Base-by-base conservation (phyloP, 148 eudicot species). In the Persicaria maculosa region DNA sequence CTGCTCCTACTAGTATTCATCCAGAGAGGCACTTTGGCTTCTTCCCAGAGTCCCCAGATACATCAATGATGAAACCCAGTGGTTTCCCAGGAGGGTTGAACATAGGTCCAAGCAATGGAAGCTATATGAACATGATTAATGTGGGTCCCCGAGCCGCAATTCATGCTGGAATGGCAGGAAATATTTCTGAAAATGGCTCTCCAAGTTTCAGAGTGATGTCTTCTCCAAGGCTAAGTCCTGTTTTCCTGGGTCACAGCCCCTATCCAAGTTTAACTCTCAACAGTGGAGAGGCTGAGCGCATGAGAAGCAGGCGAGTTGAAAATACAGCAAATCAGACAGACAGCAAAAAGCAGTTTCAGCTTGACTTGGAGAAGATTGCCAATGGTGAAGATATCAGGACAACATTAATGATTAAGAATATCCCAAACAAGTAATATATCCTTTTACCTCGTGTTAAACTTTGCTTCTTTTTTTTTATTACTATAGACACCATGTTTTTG, bases 331-430 rank as follows among this genome's bases (percentile, higher is more conserved):
- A 74, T 77, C 93, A 88, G 73, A 80, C 83, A 44, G 97, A 92
- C 72, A 85, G 80, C 83, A 90, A 86, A 68, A 92, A 84, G 72
- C 96, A 85, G 76, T 92, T 88, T 80, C 91, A 86, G 85, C 88
- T 92, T 46, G 93, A 90, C 70, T 68, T 95, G 82, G 93, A 92
- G 44, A 90, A 89, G 85, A 95, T 95, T 79, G 84, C 73, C 7
- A 76, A 22, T 74, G 91, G 98, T 47, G 97, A 87, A 83, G 98
- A 95, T 86, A 81, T 72, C 12, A 79, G 98, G 73, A 92, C 98
- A 45, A 95, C 98, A 14, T 72, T 95, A 74, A 95, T 95, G 98
- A 92, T 95, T 47, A 92, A 95, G 71, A 95, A 95, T 77, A 95
- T 95, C 47, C 98, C 98, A 0, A 95, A 95, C 81, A 93, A 93